phyloP scores from a whole-genome alignment of 495 filamentous ascomycete genomes.

The Trichoderma virens region DNA sequence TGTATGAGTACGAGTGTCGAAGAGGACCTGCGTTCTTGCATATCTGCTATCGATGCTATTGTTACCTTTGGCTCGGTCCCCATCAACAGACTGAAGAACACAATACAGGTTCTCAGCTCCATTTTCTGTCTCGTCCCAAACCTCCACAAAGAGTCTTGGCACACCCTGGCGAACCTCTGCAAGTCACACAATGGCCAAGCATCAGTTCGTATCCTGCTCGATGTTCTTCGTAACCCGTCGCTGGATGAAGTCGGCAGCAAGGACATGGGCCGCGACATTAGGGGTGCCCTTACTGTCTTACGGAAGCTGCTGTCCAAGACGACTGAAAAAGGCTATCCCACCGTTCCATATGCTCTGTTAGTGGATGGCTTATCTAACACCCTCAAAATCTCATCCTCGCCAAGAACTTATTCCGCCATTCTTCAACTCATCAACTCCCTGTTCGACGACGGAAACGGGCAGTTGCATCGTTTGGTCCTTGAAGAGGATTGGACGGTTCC shows the following conservation, averaged over 20 bases:
- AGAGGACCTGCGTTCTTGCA: constrained; percentile 65
- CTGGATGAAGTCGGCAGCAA: constrained; percentile 44
- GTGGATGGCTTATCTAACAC: constrained; percentile 53
- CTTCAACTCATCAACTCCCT: constrained; percentile 45
- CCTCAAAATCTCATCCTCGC: constrained; percentile 47
- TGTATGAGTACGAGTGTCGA: constrained; percentile 68
- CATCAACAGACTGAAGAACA: constrained; percentile 53
- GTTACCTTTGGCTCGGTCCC: constrained; percentile 75
- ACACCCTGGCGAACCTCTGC: constrained; percentile 66
- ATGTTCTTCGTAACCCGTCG: constrained; percentile 49
- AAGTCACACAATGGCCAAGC: constrained; percentile 70
- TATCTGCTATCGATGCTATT: constrained; percentile 70
- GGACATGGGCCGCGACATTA: constrained; percentile 45
- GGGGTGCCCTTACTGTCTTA: constrained; percentile 62
- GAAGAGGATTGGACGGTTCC: constrained; percentile 49
- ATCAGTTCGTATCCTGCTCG: constrained; percentile 56
- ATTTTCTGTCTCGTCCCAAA: constrained; percentile 67
- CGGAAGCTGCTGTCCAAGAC: constrained; percentile 55
- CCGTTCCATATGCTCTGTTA: constrained; percentile 47
- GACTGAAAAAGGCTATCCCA: constrained; percentile 54
- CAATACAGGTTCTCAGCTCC: constrained; percentile 73
- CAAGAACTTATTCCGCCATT: constrained; percentile 43
- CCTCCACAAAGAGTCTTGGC: constrained; percentile 66
- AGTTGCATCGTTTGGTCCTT: constrained; percentile 35
- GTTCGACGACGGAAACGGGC: constrained; percentile 34